phyloP scores from a whole-genome alignment of 192 early-diverging fungal species.

The Podila epicladia region DNA sequence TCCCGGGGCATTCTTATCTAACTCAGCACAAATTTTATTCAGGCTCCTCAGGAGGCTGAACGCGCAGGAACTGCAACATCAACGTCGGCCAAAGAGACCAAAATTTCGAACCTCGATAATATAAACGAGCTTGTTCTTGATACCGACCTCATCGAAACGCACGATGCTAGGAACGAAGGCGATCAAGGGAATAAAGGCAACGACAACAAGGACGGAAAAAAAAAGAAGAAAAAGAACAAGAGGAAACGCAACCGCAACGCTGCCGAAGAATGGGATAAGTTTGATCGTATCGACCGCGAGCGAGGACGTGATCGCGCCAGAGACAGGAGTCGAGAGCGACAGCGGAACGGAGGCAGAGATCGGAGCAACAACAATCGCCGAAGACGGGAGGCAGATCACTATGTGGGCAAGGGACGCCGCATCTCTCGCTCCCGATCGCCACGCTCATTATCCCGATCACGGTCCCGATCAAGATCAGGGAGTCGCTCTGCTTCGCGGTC shows the following conservation, averaged over 20 bases:
- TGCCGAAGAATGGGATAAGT: neutral
- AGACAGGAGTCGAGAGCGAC: neutral
- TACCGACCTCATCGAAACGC: conserved; percentile 16
- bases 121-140: conserved; percentile 49
- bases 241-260: neutral
- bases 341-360: neutral
- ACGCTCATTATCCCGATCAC: neutral
- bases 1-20: no score
- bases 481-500: neutral
- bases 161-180: neutral
- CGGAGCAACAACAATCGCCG: neutral
- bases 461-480: neutral
- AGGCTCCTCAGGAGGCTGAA: neutral
- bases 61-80: neutral
- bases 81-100: neutral
- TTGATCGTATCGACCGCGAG: neutral
- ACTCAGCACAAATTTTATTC: no score
- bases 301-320: neutral
- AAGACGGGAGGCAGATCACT: neutral
- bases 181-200: neutral
- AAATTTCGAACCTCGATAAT: conserved; percentile 30
- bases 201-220: neutral
- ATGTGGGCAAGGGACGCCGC: neutral
- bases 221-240: neutral
- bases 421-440: neutral